A percentile compares a stretch with the other conserved stretches of the same genome.
phyloP scores from a whole-genome alignment of 352 stramenopile genomes.

The Sclerospora graminicola region DNA sequence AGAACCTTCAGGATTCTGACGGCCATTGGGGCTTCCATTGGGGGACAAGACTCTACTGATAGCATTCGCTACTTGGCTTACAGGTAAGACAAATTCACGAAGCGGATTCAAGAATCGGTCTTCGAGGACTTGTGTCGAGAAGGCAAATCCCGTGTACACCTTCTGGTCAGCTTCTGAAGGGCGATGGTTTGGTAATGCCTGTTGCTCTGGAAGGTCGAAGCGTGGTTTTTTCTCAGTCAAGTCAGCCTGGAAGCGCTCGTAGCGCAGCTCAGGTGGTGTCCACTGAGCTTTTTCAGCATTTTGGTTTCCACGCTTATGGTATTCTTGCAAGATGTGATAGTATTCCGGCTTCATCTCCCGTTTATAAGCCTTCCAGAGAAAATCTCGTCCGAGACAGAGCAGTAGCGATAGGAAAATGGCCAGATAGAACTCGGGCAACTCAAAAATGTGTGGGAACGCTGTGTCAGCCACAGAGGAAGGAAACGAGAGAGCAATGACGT shows the following conservation, averaged over 20 bases:
- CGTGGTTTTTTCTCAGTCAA: slow-evolving; percentile 40
- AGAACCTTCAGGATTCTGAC: slow-evolving; percentile 19
- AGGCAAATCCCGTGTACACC: slow-evolving; percentile 74
- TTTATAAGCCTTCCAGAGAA: slow-evolving; percentile 82
- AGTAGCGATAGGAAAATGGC: slow-evolving; percentile 61
- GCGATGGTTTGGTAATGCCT: slow-evolving; percentile 13
- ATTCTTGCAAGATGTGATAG: slow-evolving; percentile 82
- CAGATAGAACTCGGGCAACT: slow-evolving; percentile 64
- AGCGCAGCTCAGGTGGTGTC: slow-evolving; percentile 50
- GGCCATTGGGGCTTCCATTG: slow-evolving; percentile 14
- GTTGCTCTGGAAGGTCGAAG: slow-evolving; percentile 49
- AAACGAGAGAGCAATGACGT: slow-evolving; percentile 50
- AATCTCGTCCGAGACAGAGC: slow-evolving; percentile 65
- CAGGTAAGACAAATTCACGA: slow-evolving; percentile 57
- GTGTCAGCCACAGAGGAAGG: slow-evolving; percentile 49
- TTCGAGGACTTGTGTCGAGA: slow-evolving; percentile 69
- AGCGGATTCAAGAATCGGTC: slow-evolving; percentile 75
- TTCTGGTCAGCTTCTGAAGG: slow-evolving; percentile 21
- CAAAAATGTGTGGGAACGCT: slow-evolving; percentile 72
- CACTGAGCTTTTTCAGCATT: slow-evolving; percentile 38
- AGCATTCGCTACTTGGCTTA: slow-evolving; percentile 36
- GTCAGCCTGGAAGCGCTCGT: slow-evolving; percentile 65
- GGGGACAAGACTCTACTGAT: slow-evolving; percentile 31
- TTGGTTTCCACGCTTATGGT: slow-evolving; percentile 35
- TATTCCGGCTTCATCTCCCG: slow-evolving; percentile 76